Percentiles rank a stretch among this genome's conserved stretches.
phyloP scores from a whole-genome alignment of 805 yeast genomes.

The Middelhovenomyces tepae region DNA sequence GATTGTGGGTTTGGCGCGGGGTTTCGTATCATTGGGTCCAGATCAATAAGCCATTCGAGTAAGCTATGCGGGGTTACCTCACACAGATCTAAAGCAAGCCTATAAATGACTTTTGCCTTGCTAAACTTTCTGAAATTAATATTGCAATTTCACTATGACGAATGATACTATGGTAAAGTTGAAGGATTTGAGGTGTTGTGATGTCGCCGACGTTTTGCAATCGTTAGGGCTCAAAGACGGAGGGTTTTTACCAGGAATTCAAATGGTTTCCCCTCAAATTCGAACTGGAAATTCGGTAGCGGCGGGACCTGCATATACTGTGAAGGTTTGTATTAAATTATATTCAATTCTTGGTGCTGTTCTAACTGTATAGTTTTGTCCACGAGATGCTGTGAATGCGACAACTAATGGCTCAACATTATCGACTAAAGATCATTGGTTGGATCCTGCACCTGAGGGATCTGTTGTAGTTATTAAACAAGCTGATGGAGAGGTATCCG shows the following conservation, averaged over 20 bases:
- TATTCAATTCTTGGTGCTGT: background rate
- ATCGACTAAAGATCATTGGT: constrained; percentile 6
- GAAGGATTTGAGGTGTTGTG: constrained; percentile 8
- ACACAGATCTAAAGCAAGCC: no score
- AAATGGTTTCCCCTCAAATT: constrained; percentile 9
- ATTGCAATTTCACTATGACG: no score
- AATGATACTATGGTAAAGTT: constrained; percentile 5
- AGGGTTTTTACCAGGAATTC: constrained; percentile 8
- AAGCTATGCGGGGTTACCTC: no score
- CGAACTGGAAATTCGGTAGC: constrained; percentile 6
- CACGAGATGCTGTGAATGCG: no score
- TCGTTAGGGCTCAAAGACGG: constrained; percentile 9
- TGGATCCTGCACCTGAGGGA: constrained; percentile 8
- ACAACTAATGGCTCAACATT: no score
- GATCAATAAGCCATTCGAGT: no score
- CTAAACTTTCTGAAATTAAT: no score
- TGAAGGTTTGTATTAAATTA: constrained; percentile 3
- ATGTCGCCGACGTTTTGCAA: constrained; percentile 11
- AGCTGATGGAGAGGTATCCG: constrained; percentile 6
- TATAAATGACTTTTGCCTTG: no score
- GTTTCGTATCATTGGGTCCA: no score
- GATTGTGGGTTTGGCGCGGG: no score
- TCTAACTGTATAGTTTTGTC: no score
- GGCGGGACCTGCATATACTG: constrained; percentile 13
- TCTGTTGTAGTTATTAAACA: constrained; percentile 6